Base-by-base conservation (phyloP, 805 yeast genomes). In the Pichia membranifaciens region DNA sequence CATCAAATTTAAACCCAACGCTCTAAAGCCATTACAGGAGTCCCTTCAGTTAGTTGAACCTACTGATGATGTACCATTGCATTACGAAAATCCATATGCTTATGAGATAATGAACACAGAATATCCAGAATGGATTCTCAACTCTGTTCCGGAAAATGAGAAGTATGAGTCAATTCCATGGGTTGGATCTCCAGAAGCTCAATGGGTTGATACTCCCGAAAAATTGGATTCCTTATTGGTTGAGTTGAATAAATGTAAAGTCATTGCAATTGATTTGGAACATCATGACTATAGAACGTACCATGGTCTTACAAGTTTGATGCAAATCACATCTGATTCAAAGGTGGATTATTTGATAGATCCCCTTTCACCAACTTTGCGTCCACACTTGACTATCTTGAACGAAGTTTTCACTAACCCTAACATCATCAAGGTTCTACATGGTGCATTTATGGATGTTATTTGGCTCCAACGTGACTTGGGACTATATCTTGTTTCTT, bases 371-470 rank as follows among this genome's bases (percentile, higher is more conserved):
- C 62, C 68, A 10, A 43, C 48, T 10, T 72, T 93, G 32, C 71
- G 96, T 48, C 87, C 84, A 35, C 86, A 87, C 50, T 68, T 93
- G 42, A 69, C 74, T 41, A 65, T 65, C 0, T 68, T 93, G 47
- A 93, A 93, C 66, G 71, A 68, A 38, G 78, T 91, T 1, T 88
- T 91, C 54, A 76, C 97, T 2, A 71, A 93, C 64, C 97, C 98
- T 0, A 55, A 67, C 5, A 81, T 91, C 29, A 70, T 87, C 25
- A 93, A 93, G 61, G 95, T 93, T 1, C 80, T 93, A 54, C 99
- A 93, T 64, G 99, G 99, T 51, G 96, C 99, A 0, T 82, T 79
- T 56, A 89, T 88, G 96, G 99, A 93, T 71, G 85, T 93, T 4
- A 82, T 88, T 39, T 93, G 99, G 99, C 71, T 93, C 32, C 99